Evolutionary conservation across 495 filamentous ascomycete genomes (phyloP).

Genomic region (Opeltia flavorubescens): DNA sequence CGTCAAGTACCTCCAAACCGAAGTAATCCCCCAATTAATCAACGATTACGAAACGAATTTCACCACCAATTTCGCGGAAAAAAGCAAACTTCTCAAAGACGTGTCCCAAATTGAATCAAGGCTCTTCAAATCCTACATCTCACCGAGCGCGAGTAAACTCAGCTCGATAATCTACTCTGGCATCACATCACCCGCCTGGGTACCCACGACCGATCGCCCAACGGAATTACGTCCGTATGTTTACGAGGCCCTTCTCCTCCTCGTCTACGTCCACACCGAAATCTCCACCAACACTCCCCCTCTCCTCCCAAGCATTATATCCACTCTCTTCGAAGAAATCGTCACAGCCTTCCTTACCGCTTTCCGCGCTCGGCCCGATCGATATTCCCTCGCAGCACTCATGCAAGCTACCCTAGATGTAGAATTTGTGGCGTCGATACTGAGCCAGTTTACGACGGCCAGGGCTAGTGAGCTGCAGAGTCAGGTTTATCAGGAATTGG

Average conservation of each 20-base stretch:
- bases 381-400: conserved; percentile 62
- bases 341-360: conserved; percentile 55
- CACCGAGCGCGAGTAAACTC: conserved; percentile 49
- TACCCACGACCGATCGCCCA: conserved; percentile 47
- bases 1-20: conserved; percentile 59
- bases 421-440: conserved; percentile 89
- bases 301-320: conserved; percentile 60
- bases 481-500: conserved; percentile 78
- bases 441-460: conserved; percentile 78
- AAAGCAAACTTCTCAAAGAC: conserved; percentile 76
- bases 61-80: conserved; percentile 79
- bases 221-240: conserved; percentile 73
- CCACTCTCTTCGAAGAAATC: conserved; percentile 64
- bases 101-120: conserved; percentile 77
- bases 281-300: conserved; percentile 66
- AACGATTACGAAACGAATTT: conserved; percentile 80
- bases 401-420: conserved; percentile 97
- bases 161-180: conserved; percentile 53
- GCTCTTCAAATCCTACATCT: conserved; percentile 82
- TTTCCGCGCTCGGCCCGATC: conserved; percentile 44
- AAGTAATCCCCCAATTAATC: conserved; percentile 69
- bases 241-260: conserved; percentile 64
- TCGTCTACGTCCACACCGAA: conserved; percentile 85
- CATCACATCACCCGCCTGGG: conserved; percentile 57
- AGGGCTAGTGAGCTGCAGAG: conserved; percentile 64